A percentile compares a stretch with the other conserved stretches of the same genome.
phyloP scores from a whole-genome alignment of 805 yeast species.

The Yarrowia alimentaria region DNA sequence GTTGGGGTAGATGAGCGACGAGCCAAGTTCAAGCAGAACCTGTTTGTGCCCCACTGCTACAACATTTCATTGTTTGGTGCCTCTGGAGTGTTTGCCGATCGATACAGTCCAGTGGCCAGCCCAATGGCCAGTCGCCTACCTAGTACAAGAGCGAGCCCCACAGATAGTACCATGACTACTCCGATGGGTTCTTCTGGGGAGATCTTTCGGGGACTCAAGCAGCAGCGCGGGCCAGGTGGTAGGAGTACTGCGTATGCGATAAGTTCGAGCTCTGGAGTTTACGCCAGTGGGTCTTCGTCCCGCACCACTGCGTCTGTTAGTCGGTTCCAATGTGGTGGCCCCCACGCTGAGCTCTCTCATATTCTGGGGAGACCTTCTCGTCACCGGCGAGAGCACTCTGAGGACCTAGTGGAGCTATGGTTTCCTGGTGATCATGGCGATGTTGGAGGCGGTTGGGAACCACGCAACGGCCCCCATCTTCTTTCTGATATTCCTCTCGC shows the following conservation, averaged over 20 bases:
- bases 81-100: conserved; percentile 5
- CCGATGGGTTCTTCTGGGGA: too few species aligned
- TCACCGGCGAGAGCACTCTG: not conserved
- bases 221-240: too few species aligned
- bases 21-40: conserved; percentile 49
- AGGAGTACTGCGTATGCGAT: not conserved
- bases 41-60: conserved; percentile 25
- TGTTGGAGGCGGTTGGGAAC: conserved; percentile 54
- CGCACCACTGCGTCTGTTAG: not conserved
- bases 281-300: not conserved
- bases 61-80: conserved; percentile 1
- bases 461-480: not conserved
- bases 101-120: not conserved
- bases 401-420: conserved; percentile 53
- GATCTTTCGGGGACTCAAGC: too few species aligned
- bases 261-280: not conserved
- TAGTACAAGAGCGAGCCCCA: not conserved
- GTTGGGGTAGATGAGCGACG: conserved; percentile 64
- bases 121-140: not conserved
- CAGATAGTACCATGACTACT: not conserved
- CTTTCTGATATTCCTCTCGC: conserved; percentile 20
- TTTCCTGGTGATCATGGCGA: conserved; percentile 69
- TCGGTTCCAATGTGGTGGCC: not conserved
- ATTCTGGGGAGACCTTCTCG: not conserved
- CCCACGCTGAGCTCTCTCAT: not conserved